Evolutionary conservation across 805 yeast genomes (phyloP).

Genomic region (Suhomyces faveliae): DNA sequence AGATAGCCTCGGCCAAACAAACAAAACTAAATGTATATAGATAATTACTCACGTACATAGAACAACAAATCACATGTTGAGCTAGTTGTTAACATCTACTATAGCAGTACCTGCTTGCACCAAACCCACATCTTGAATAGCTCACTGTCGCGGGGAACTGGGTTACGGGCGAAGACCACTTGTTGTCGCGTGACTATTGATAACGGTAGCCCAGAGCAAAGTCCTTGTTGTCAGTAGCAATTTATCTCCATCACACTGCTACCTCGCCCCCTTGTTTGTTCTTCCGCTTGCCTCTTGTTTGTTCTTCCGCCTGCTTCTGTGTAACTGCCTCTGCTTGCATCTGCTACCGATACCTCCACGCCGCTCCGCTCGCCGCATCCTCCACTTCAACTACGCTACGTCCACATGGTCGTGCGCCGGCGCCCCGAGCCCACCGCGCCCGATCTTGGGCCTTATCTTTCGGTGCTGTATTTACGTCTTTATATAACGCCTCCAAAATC

Average conservation of each 20-base stretch:
- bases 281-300: background rate
- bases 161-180: background rate
- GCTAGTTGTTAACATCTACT: too few species aligned
- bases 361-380: background rate
- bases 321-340: background rate
- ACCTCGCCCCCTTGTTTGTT: background rate
- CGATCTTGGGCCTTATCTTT: background rate
- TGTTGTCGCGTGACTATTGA: background rate
- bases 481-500: conserved; percentile 3
- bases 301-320: background rate
- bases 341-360: background rate
- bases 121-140: too few species aligned
- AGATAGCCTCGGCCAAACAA: conserved; percentile 3
- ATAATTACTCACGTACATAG: background rate
- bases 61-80: too few species aligned
- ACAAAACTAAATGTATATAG: background rate
- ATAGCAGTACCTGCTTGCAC: too few species aligned
- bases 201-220: background rate
- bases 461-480: background rate
- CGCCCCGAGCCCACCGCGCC: background rate
- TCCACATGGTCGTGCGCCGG: conserved; percentile 1
- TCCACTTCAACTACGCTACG: background rate
- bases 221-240: too few species aligned
- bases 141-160: background rate
- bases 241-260: background rate